Percentiles rank a stretch among this genome's conserved stretches.
phyloP scores from a whole-genome alignment of 495 filamentous ascomycete genomes.

The Penicillium goetzii region DNA sequence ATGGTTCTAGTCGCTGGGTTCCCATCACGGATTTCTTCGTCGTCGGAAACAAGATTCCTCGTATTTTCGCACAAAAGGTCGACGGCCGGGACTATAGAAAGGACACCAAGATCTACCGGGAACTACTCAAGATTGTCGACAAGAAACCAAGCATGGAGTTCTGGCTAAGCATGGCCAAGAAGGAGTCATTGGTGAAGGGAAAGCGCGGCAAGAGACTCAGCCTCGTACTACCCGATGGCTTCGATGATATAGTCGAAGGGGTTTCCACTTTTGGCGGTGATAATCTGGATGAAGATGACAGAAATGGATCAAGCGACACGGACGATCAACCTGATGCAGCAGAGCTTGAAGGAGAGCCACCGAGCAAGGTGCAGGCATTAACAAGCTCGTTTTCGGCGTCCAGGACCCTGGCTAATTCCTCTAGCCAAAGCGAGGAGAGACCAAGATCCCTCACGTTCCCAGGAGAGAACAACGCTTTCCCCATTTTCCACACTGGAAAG shows the following conservation, averaged over 20 bases:
- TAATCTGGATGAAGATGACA: no score
- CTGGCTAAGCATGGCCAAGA: constrained; percentile 25
- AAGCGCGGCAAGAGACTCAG: constrained; percentile 17
- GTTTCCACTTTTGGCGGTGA: background rate
- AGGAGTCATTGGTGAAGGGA: constrained; percentile 15
- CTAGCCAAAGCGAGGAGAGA: background rate
- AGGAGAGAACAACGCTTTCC: background rate
- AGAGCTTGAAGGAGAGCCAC: background rate
- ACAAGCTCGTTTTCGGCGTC: background rate
- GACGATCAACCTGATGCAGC: background rate
- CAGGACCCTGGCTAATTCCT: background rate
- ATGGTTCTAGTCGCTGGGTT: background rate
- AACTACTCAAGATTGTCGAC: constrained; percentile 10
- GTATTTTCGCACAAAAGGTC: background rate
- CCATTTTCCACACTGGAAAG: background rate
- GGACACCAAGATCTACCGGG: constrained; percentile 9
- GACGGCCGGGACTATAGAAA: background rate
- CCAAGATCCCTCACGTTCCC: background rate
- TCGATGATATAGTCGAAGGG: constrained; percentile 1
- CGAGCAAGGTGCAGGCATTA: background rate
- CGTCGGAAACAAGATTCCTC: background rate
- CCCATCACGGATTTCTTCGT: constrained; percentile 15
- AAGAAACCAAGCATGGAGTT: constrained; percentile 11
- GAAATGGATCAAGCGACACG: background rate
- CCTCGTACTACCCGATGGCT: constrained; percentile 17